Evolutionary conservation across 306 rosid genomes (phyloP), one percentile per base, ranked within the genome.

Genomic region (Quercus cerris): DNA sequence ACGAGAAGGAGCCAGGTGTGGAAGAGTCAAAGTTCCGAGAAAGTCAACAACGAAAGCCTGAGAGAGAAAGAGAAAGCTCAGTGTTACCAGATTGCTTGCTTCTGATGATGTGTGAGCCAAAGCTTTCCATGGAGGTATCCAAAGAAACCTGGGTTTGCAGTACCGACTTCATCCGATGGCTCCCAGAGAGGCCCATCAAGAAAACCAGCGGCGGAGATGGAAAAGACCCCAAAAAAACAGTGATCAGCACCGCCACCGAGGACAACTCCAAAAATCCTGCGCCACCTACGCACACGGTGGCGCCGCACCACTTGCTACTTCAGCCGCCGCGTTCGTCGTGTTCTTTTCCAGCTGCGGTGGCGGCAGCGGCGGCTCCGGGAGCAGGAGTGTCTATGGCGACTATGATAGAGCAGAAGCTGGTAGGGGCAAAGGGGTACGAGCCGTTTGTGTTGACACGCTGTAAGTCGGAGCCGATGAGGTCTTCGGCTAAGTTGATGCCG

Each of bases 51-150:
- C 64, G 75, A 59, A 75, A 76, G 46, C 70, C 49, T 57, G 80
- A 73, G 25, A 85, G 11, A 64, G 80, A 73, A 54, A 44, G 71
- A 46, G 87, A 77, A 54, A 44, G 51, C 28, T 35, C 85, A 10
- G 88, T 73, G 0, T 78, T 93, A 11, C 98, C 98, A 28, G 98
- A 95, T 30, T 95, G 98, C 86, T 82, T 95, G 88, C 85, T 93
- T 66, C 55, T 93, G 81, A 95, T 95, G 99, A 93, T 95, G 98
- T 93, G 94, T 63, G 99, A 95, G 80, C 99, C 99, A 0, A 95
- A 95, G 85, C 79, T 93, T n/a, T 95, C 99, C 1, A 93, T 95
- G 99, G 99, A 95, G 78, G 99, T 95, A 0, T 95, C 99, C 3
- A 93, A 87, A 81, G 99, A 93, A 75, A 95, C 99, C 0, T 95